phyloP scores from a whole-genome alignment of 163 green algal species.

The Chloroidium sp. region DNA sequence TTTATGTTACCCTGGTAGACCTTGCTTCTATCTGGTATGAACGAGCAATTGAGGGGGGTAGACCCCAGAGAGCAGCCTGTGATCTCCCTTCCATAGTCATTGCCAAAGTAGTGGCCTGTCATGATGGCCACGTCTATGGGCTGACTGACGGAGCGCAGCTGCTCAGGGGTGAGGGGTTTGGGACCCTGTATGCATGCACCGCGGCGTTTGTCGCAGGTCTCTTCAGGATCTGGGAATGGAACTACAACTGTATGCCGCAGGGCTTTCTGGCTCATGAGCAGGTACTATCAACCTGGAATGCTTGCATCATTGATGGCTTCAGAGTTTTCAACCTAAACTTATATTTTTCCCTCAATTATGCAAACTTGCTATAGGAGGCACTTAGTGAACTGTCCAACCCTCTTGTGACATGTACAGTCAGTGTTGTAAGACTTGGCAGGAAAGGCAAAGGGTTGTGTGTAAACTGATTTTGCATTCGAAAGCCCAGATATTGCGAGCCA shows the following conservation, averaged over 20 bases:
- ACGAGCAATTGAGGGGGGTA: neutral
- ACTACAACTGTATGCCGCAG: neutral
- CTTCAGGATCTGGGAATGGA: neutral
- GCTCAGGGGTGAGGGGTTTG: too few relatives aligned
- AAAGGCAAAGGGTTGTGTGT: too few relatives aligned
- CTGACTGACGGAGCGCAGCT: neutral
- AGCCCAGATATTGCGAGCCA: too few relatives aligned
- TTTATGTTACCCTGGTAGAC: neutral
- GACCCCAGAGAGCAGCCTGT: neutral
- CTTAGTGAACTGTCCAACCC: too few relatives aligned
- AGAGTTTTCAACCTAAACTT: neutral
- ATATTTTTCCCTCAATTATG: too few relatives aligned
- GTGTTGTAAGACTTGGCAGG: too few relatives aligned
- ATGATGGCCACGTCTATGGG: neutral
- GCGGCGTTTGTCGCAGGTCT: neutral
- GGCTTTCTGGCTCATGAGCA: neutral
- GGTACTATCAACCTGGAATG: neutral
- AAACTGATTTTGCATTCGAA: too few relatives aligned
- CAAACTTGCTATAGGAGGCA: too few relatives aligned
- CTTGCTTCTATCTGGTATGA: neutral
- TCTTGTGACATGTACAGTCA: too few relatives aligned
- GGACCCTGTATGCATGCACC: neutral
- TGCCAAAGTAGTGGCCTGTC: conserved; percentile 3
- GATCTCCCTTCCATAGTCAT: neutral
- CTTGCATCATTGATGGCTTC: neutral